Percentiles rank a stretch among this genome's conserved stretches.
These are phyloP conservation scores for Ophiostoma piceae DNA, from an alignment of 2,329 filamentous ascomycete genomes.

Conservation along the genomic window DNA sequence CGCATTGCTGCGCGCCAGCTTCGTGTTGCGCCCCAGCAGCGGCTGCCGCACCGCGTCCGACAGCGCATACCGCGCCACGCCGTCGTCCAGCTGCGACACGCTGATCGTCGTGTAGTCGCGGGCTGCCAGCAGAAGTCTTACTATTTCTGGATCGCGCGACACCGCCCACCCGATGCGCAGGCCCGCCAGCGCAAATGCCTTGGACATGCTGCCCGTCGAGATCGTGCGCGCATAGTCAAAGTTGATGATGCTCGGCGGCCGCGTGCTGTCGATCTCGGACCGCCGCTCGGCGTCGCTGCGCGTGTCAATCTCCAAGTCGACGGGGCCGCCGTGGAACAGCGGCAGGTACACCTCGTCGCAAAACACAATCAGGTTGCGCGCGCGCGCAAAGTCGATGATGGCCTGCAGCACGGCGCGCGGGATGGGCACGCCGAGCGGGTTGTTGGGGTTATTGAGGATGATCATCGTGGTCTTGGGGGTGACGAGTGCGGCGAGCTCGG, in stretches of 20 bases:
- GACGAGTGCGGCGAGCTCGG: conserved; percentile 63
- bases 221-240: conserved; percentile 67
- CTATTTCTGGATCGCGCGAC: conserved; percentile 55
- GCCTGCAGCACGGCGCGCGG: conserved; percentile 54
- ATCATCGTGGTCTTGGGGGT: conserved; percentile 61
- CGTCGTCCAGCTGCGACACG: conserved; percentile 76
- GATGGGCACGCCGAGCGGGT: conserved; percentile 70
- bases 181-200: conserved; percentile 77
- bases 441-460: conserved; percentile 67
- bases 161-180: conserved; percentile 81
- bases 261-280: not conserved
- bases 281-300: conserved; percentile 30
- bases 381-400: conserved; percentile 59
- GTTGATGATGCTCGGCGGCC: conserved; percentile 62
- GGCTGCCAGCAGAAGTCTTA: conserved; percentile 58
- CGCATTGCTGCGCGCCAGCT: conserved; percentile 63
- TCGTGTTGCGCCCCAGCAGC: conserved; percentile 50
- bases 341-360: conserved; percentile 81
- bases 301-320: conserved; percentile 34
- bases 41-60: conserved; percentile 40
- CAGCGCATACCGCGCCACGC: conserved; percentile 70
- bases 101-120: conserved; percentile 83
- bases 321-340: conserved; percentile 60
- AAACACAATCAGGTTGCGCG: conserved; percentile 61
- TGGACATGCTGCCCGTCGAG: conserved; percentile 75